Evolutionary conservation across 768 basidiomycete species (phyloP), one percentile per base, ranked within the genome.

Genomic region (Tricholoma sp.): DNA sequence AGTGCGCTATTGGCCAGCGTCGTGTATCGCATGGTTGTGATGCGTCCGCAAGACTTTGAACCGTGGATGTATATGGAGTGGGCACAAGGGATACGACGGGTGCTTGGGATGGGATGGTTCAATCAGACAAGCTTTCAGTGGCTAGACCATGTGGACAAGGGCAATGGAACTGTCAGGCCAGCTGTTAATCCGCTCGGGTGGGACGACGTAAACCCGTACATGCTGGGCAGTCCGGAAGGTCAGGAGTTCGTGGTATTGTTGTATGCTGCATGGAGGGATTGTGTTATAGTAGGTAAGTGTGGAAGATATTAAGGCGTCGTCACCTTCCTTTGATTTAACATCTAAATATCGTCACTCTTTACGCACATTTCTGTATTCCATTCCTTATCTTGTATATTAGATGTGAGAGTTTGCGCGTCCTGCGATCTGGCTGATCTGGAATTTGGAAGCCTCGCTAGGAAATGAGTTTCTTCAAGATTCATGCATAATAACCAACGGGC

Each of bases 191-290:
- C 76, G 0, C 61, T 77, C 18, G 61, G 59, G 2, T 72, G 70
- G 72, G 54, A 58, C 4, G 73, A 74, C 55, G 64, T 55, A 4
- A 65, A 54, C 10, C 72, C 72, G 12, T 71, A 64, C 24, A 72
- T 69, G 10, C 51, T 68, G n/a, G 74, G 75, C 9, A 73, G 71
- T 53, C 74, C 75, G 0, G 75, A 76, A 54, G 75, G 73, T 0
- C 66, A 76, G 37, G 68, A 66, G 46, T 74, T 76, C 55, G 72
- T 72, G 0, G 70, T 72, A 18, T 43, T 75, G 59, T 56, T 75
- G 66, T 75, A 74, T 57, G 63, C 74, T 1, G 74, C 74, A 3
- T 76, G 73, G 73, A 63, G 75, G 52, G 75, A 75, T 53, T 76
- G 74, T 37, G 66, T 75, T 22, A 22, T 6, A 24, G 45, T 6